Evolutionary conservation across 1,139 yeast genomes (phyloP), one percentile per base, ranked within the genome.

Genomic region (Saccharomyces hybrid): DNA sequence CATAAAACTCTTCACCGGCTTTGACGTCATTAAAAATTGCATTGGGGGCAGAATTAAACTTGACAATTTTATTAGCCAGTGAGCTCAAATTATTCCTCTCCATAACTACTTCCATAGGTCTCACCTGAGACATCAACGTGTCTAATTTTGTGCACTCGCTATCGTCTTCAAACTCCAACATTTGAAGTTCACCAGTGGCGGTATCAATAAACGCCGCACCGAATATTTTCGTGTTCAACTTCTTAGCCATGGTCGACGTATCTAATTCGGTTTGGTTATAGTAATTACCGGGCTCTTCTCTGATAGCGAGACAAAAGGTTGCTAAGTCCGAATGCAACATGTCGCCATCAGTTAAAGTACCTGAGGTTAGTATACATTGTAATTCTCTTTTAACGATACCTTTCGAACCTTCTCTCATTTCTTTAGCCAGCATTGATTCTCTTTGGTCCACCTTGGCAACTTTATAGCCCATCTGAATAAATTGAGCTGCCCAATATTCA

Each of bases 401-500:
- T 67, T 90, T 91, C 51, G 81, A 76, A 2, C 85, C 84, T 59
- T 84, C 89, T 69, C 97, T 82, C 83, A 95, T 93, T 71, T 91
- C 98, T 67, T 93, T 95, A 14, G 96, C 96, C 55, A 95, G 74
- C 61, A 90, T 79, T 0, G 95, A 81, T 70, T 95, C 99, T 59
- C 83, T 83, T 71, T 93, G 99, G 66, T 93, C 97, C 11, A 93
- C 99, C 65, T 85, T 85, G 13, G 98, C 99, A 25, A 93, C 97
- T 69, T 93, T 93, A 68, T 85, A 89, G 13, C 99, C 99, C 66
- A 85, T 85, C 55, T 90, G 86, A 55, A 93, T 87, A 67, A 95
- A 93, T 55, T 91, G 89, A 51, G 93, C 83, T 5, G 99, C 98
- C 99, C 99, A 95, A 67, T 88, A 86, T 62, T 91, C 96, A 71